Percentiles rank a stretch among this genome's conserved stretches.
Conservation (phyloP, 176 grass and related monocot species). For the Phyllostachys edulis region DNA sequence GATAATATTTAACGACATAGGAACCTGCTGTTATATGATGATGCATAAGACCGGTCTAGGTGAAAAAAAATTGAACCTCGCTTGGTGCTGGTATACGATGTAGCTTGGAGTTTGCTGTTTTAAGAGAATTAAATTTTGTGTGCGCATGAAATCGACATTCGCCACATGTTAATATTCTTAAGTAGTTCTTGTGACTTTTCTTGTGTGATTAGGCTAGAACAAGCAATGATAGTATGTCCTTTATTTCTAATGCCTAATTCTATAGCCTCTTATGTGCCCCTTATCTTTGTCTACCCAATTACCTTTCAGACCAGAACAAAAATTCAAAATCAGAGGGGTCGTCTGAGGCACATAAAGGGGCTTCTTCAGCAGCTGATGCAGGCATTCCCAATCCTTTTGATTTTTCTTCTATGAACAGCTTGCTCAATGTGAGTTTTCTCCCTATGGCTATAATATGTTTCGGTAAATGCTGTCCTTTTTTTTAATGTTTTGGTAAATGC, state of each 20-base stretch:
- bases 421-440: constrained; percentile 63
- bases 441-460: neutral
- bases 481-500: neutral
- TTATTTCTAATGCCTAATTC: neutral
- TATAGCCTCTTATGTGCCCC: neutral
- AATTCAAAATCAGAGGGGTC: constrained; percentile 56
- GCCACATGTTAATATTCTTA: neutral
- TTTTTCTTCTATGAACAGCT: constrained; percentile 67
- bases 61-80: neutral
- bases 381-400: constrained; percentile 59
- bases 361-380: constrained; percentile 34
- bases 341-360: constrained; percentile 35
- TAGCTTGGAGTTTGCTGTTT: neutral
- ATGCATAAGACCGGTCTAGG: neutral
- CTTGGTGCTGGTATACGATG: neutral
- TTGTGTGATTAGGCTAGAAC: neutral
- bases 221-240: neutral
- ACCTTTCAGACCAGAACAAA: constrained; percentile 58
- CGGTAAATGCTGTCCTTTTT: neutral
- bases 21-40: neutral
- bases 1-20: neutral
- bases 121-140: neutral
- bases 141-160: neutral
- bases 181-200: neutral
- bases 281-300: neutral